These are phyloP conservation scores for Candida krabiensis DNA, from an alignment of 805 yeast species.

Conservation along the genomic window DNA sequence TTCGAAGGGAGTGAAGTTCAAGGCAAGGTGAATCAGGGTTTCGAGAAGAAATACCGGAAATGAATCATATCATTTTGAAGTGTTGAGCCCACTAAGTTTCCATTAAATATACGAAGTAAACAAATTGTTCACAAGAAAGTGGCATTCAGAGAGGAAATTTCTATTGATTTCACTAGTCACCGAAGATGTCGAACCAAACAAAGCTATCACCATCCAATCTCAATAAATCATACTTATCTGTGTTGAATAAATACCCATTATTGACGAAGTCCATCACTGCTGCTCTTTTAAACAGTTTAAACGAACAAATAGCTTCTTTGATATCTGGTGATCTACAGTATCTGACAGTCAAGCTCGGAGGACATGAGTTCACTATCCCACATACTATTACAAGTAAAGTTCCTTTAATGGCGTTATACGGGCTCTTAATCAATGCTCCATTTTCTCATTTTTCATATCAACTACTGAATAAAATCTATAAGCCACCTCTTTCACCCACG, in stretches of 20 bases:
- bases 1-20: no score
- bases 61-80: no score
- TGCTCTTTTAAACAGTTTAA: slow-evolving; percentile 52
- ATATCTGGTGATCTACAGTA: slow-evolving; percentile 46
- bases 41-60: no score
- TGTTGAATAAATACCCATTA: slow-evolving; percentile 50
- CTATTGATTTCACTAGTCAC: no score
- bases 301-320: slow-evolving; percentile 56
- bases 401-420: slow-evolving; percentile 55
- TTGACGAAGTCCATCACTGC: slow-evolving; percentile 60
- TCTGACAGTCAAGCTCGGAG: slow-evolving; percentile 18
- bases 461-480: slow-evolving; percentile 44
- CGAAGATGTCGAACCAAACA: neutral
- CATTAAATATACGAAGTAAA: no score
- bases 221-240: slow-evolving; percentile 33
- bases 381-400: slow-evolving; percentile 47
- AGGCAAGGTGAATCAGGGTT: no score
- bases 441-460: slow-evolving; percentile 54
- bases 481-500: slow-evolving; percentile 38
- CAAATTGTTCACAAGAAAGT: no score
- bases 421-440: slow-evolving; percentile 56
- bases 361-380: slow-evolving; percentile 27
- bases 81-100: no score
- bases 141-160: no score
- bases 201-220: slow-evolving; percentile 6